Base-by-base conservation (phyloP, 768 basidiomycete genomes). In the Rhizopogon rudus region DNA sequence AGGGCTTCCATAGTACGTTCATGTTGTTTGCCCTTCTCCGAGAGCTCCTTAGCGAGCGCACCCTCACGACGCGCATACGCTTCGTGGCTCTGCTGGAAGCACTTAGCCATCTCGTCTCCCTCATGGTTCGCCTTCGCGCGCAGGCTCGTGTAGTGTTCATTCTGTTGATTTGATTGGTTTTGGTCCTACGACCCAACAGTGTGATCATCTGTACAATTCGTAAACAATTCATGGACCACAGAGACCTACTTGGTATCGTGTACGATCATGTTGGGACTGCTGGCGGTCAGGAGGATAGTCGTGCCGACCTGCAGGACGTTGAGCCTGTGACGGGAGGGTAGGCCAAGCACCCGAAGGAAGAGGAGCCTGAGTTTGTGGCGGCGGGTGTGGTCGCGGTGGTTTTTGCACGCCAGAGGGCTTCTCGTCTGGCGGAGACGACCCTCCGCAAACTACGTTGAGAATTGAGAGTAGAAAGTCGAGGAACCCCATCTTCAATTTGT, bases 31-130 rank as follows among this genome's bases (percentile, higher is more conserved):
- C 93, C 95, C 67, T 93, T 63, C 55, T 83, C 81, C 16, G 87
- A 90, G 22, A 97, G 77, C 49, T 88, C 76, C 70, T 98, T 94
- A 20, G 95, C 95, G 33, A 72, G 71, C 0, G 83, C 91, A 12
- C 91, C 86, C 60, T 97, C 84, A 3, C 88, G 82, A 1, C 75
- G 72, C 44, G 74, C 68, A 64, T 93, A 96, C 0, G 92, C 91
- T 57, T 82, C 75, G 63, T 90, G 88, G 60, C 88, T 87, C 62
- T 84, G 74, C 55, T 85, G 77, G 64, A 91, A 91, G 57, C 75
- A 79, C 43, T 70, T 75, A 7, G 79, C 83, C 91, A 93, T 94
- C 65, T 76, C 62, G 63, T 93, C 89, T 2, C 91, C 92, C 61
- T 90, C 88, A 50, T 80, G 76, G 53, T 83, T 86, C 2, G 96